Evolutionary conservation across 495 filamentous ascomycete genomes (phyloP), one percentile per base, ranked within the genome.

Genomic region (Penicillium turbatum): DNA sequence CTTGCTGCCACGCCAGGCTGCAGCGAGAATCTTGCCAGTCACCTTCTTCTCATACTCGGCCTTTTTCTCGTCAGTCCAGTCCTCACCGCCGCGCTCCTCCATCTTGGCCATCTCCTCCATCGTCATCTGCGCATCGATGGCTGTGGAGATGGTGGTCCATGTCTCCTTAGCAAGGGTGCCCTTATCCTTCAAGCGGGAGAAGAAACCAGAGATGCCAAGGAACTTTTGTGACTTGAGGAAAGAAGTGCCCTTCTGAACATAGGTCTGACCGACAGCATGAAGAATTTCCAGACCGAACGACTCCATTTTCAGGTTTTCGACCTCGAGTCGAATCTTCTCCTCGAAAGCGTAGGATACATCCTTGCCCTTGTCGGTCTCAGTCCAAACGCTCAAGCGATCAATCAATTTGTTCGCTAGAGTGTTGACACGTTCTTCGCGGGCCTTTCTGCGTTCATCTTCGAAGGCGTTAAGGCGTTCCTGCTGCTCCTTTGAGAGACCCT

Each of bases 291-390:
- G 73, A 34, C 93, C 93, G 65, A 99, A 99, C 11, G 87, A 92
- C 73, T 99, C 93, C 89, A 99, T 97, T 77, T 97, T 99, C 59
- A 97, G 72, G 60, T 97, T 95, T 77, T 99, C 93, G 12, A 96
- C 89, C 71, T 97, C 95, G 24, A 95, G 83, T n/a, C 85, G 80
- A 17, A 84, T 96, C 79, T 97, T 96, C 64, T 89, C 89, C 63
- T 90, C 85, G 71, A 97, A 99, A 2, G 95, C 90, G 35, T 70
- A 71, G 3, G 92, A 97, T 9, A 96, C 89, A 65, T 95, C 90
- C 1, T 67, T 38, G 27, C 85, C 83, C 74, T 93, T 95, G 74
- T 97, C 95, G 4, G 91, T 96, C 70, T 99, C 93, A 10, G 93
- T 97, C 92, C 92, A 97, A 8, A 97, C 85, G 57, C 86, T 92